Percentiles rank a stretch among this genome's conserved stretches.
Conservation (phyloP, 306 rosid genomes). For the Abrus precatorius region DNA sequence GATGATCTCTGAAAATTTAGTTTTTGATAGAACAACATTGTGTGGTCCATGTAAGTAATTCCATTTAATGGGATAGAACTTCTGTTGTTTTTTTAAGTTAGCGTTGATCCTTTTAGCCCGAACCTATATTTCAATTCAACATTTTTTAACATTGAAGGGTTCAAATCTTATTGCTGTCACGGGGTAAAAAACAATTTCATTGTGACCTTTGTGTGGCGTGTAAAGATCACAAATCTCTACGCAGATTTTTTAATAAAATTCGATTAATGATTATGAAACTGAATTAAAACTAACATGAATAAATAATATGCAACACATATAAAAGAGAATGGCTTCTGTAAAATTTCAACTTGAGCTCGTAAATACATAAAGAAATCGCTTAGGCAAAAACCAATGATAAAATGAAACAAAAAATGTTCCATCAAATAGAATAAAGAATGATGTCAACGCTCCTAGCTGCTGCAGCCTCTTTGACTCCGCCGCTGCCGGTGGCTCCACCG, state of each 20-base stretch:
- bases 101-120: too few species aligned
- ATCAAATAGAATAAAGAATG: slow-evolving; percentile 66
- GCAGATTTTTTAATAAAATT: not conserved
- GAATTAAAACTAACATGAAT: not conserved
- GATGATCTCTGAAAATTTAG: not conserved
- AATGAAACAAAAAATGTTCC: not conserved
- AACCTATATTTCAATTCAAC: not conserved
- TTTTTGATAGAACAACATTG: too few species aligned
- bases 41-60: not conserved
- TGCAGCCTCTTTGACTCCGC: slow-evolving; percentile 37
- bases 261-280: not conserved
- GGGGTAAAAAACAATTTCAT: too few species aligned
- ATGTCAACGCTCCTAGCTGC: slow-evolving; percentile 38
- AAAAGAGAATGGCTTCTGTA: not conserved
- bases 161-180: not conserved
- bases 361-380: not conserved
- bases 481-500: slow-evolving; percentile 9
- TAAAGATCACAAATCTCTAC: not conserved
- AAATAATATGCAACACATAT: not conserved
- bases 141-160: too few species aligned
- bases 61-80: too few species aligned
- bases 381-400: not conserved
- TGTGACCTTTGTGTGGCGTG: too few species aligned
- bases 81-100: too few species aligned
- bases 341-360: not conserved